Evolutionary conservation across 2,329 filamentous ascomycete genomes (phyloP).

Genomic region (Rutstroemia sp.): DNA sequence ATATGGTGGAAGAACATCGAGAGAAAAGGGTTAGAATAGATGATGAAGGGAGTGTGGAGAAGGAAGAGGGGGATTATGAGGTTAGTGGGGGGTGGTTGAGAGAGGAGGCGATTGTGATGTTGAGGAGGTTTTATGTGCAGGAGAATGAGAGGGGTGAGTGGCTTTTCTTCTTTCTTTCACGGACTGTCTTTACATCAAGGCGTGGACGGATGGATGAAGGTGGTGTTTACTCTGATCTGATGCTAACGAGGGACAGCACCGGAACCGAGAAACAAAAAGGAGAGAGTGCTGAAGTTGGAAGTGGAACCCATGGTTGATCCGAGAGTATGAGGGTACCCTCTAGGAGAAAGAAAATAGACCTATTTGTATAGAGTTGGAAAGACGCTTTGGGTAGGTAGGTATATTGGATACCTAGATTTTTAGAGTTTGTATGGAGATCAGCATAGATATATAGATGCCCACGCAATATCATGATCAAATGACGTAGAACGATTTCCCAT

Average conservation of each 20-base stretch:
- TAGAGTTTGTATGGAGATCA: too few relatives aligned
- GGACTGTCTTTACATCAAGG: too few relatives aligned
- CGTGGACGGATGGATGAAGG: too few relatives aligned
- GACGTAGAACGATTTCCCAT: not conserved
- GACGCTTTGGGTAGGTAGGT: not conserved
- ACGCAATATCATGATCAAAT: too few relatives aligned
- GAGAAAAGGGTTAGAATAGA: conserved; percentile 1
- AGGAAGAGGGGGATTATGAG: conserved; percentile 71
- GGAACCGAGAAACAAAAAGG: conserved; percentile 28
- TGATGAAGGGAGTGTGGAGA: conserved; percentile 25
- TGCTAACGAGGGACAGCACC: conserved; percentile 22
- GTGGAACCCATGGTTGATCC: conserved; percentile 23
- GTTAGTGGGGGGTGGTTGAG: conserved; percentile 83
- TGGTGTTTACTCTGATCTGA: not conserved
- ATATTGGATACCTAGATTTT: not conserved
- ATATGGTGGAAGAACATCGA: conserved; percentile 51
- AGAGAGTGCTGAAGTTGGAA: conserved; percentile 28
- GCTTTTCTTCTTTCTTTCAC: not conserved
- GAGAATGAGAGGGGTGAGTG: conserved; percentile 82
- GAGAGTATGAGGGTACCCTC: not conserved
- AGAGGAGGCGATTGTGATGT: conserved; percentile 76
- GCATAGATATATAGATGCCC: not conserved
- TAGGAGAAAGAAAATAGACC: not conserved
- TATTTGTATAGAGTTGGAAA: not conserved
- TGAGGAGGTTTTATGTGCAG: conserved; percentile 94